These are phyloP conservation scores for Colletotrichum sp. DNA, from an alignment of 2,329 filamentous ascomycete genomes.

Conservation along the genomic window DNA sequence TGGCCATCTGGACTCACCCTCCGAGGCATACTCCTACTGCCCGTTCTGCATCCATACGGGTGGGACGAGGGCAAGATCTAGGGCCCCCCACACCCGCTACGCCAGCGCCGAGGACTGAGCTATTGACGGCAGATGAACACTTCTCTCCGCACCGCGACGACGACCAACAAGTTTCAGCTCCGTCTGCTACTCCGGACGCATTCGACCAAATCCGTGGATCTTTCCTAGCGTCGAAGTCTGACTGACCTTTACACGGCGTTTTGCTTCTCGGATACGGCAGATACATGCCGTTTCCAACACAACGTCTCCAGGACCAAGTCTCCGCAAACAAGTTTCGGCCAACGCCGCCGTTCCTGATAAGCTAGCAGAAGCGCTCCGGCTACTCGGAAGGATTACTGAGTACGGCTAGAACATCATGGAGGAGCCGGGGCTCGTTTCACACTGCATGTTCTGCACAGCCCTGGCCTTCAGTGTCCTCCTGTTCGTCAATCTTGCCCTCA, in stretches of 20 bases:
- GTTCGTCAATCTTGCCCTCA: neutral
- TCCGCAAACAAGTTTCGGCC: neutral
- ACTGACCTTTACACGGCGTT: neutral
- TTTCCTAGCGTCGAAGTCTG: neutral
- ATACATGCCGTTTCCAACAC: neutral
- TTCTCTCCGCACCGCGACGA: neutral
- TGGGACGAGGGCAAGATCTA: neutral
- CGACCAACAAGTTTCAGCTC: neutral
- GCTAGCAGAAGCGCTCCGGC: neutral
- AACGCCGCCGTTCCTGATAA: neutral
- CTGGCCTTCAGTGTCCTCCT: neutral
- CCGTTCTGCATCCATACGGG: neutral
- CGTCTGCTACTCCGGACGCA: neutral
- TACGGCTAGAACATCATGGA: neutral
- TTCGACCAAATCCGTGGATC: neutral
- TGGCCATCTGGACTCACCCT: neutral
- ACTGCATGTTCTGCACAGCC: neutral
- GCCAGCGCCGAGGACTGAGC: neutral
- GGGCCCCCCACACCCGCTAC: too few species aligned
- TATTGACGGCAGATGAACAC: neutral
- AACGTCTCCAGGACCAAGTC: neutral
- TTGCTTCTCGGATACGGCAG: neutral
- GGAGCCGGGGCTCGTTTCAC: neutral
- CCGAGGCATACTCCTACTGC: accelerated
- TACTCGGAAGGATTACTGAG: neutral